A percentile compares a stretch with the other conserved stretches of the same genome.
Evolutionary conservation across 108 stramenopile species (phyloP).

Genomic region (Cyclotella cryptica): DNA sequence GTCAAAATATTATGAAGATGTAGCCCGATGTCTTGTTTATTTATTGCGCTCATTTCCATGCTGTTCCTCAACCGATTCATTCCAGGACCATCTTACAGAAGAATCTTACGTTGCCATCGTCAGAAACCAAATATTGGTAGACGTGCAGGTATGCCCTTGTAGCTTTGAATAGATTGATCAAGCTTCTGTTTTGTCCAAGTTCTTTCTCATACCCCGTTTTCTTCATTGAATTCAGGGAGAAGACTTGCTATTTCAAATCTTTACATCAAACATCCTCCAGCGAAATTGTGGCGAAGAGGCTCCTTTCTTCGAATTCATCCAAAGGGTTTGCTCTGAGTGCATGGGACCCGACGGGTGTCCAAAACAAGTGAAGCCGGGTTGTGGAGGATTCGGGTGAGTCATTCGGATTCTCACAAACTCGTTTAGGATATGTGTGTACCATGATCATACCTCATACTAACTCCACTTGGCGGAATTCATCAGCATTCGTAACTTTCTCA

Average conservation of each 20-base stretch:
- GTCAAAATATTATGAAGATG: background rate
- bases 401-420: background rate
- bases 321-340: slow-evolving; percentile 85
- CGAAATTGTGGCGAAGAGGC: slow-evolving; percentile 74
- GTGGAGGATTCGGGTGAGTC: slow-evolving; percentile 87
- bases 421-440: background rate
- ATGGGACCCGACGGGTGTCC: slow-evolving; percentile 70
- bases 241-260: slow-evolving; percentile 90
- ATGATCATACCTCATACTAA: background rate
- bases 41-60: background rate
- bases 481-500: slow-evolving; percentile 89
- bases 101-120: slow-evolving; percentile 80
- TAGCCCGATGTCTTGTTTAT: background rate
- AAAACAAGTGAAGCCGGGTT: slow-evolving; percentile 74
- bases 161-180: background rate
- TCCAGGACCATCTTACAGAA: slow-evolving; percentile 69
- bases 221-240: slow-evolving; percentile 44
- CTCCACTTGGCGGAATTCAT: background rate
- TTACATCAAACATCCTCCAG: slow-evolving; percentile 85
- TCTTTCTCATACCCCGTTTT: background rate
- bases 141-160: slow-evolving; percentile 70
- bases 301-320: slow-evolving; percentile 92
- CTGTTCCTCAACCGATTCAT: background rate
- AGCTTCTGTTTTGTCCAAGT: background rate
- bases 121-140: slow-evolving; percentile 85